Base-by-base conservation (phyloP, 2,329 filamentous ascomycete genomes). In the Madurella mycetomatis region DNA sequence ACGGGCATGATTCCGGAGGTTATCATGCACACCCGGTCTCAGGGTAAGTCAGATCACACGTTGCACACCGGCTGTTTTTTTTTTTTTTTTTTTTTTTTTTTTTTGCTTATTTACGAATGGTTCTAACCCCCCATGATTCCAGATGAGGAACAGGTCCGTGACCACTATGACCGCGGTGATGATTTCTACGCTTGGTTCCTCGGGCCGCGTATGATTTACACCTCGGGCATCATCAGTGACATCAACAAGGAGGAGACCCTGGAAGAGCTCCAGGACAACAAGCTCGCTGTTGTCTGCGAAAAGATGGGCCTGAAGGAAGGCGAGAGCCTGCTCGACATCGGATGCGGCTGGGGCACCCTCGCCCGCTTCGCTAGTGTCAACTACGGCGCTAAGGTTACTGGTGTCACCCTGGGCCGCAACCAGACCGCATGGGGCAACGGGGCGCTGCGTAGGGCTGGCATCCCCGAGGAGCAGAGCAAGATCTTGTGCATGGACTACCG, bases 111-210 rank as follows among this genome's bases (percentile, higher is more conserved):
- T 47, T 41, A 3, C n/a, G 13, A 42, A 15, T 13, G 25, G 15
- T 17, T 47, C 45, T 47, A 47, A 47, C 48, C 40, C 48, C 40
- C 31, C 32, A 19, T 25, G 4, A n/a, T 41, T 44, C 37, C 62
- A 90, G 92, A 97, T 65, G 92, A 96, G 81, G 92, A 97, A 74
- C 94, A 97, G 76, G 92, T 97, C 54, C 90, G 92, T 69, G 90
- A 92, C 72, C 91, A 96, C 78, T 99, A 99, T 74, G 94, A 97
- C 80, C 87, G 91, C 62, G 94, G 94, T 69, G 91, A 99, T 71
- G 94, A 97, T 75, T 96, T 96, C 77, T 99, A 99, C 79, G 87
- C 84, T 71, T 99, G 92, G 91, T 97, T 97, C 82, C 83, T 97
- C 60, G 94, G 94, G 58, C 92, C 92, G 56, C 92, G 92, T 69